These are phyloP conservation scores for Blastocystis sp. DNA, from an alignment of 352 stramenopile species.

Conservation along the genomic window DNA sequence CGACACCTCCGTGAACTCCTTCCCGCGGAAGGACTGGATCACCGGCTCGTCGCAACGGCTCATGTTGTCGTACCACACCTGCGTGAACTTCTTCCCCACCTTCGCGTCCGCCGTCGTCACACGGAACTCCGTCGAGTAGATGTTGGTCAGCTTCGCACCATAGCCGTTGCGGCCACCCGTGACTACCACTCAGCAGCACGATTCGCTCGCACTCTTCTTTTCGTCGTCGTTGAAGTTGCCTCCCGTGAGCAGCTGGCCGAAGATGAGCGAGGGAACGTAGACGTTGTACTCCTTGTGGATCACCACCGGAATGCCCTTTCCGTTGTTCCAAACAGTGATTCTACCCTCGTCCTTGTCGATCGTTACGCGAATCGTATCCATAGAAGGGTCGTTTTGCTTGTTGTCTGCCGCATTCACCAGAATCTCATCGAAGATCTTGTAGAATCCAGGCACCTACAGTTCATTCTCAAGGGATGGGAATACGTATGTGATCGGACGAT, in stretches of 20 bases:
- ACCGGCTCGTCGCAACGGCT: slow-evolving; percentile 80
- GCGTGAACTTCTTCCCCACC: slow-evolving; percentile 86
- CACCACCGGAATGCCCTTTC: slow-evolving; percentile 88
- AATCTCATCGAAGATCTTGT: slow-evolving; percentile 99
- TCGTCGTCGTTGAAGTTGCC: slow-evolving; percentile 96
- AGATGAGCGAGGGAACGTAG: slow-evolving; percentile 94
- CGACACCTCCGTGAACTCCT: slow-evolving; percentile 89
- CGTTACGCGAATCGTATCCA: slow-evolving; percentile 87
- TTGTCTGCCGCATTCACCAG: slow-evolving; percentile 99
- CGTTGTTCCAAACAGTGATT: slow-evolving; percentile 95
- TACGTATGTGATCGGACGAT: slow-evolving; percentile 83
- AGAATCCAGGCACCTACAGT: slow-evolving; percentile 83
- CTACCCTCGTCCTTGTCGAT: slow-evolving; percentile 85
- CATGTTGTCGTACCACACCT: slow-evolving; percentile 86
- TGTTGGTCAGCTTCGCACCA: slow-evolving; percentile 98
- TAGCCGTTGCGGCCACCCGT: slow-evolving; percentile 92
- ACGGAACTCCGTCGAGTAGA: slow-evolving; percentile 97
- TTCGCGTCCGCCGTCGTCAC: slow-evolving; percentile 93
- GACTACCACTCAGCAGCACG: slow-evolving; percentile 70
- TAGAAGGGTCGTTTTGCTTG: slow-evolving; percentile 95
- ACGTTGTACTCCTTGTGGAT: slow-evolving; percentile 93
- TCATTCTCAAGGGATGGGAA: slow-evolving; percentile 36
- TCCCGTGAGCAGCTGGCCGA: slow-evolving; percentile 92
- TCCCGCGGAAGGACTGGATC: slow-evolving; percentile 74
- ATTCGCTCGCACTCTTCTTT: slow-evolving; percentile 79